Conservation (phyloP, 805 yeast species). For the Wickerhamiella lipophila region DNA sequence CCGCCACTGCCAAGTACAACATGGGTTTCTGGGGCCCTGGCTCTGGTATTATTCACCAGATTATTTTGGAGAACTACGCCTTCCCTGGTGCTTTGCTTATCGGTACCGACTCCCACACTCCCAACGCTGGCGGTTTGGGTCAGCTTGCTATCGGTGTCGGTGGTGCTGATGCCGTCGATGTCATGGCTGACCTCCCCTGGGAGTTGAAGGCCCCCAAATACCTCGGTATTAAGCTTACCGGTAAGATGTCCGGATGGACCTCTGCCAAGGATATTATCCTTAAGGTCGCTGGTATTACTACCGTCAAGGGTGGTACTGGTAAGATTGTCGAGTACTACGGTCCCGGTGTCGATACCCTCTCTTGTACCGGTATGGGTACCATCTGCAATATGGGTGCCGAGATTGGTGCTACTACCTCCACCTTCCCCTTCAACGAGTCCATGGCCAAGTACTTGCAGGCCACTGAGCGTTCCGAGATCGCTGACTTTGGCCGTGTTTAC, state of each 20-base stretch:
- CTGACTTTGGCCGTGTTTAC: slow-evolving; percentile 64
- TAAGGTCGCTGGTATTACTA: slow-evolving; percentile 82
- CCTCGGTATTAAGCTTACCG: slow-evolving; percentile 88
- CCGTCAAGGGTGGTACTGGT: slow-evolving; percentile 98
- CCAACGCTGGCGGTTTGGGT: slow-evolving; percentile 97
- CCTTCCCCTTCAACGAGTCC: slow-evolving; percentile 89
- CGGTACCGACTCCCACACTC: slow-evolving; percentile 97
- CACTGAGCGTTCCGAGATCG: slow-evolving; percentile 75
- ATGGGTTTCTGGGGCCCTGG: slow-evolving; percentile 99
- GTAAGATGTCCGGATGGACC: slow-evolving; percentile 87
- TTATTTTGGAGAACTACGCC: slow-evolving; percentile 89
- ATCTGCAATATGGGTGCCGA: slow-evolving; percentile 99
- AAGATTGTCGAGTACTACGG: slow-evolving; percentile 93
- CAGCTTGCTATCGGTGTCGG: slow-evolving; percentile 98
- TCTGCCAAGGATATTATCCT: slow-evolving; percentile 94
- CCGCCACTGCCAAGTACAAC: slow-evolving; percentile 89
- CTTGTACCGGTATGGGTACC: slow-evolving; percentile 98
- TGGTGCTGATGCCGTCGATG: slow-evolving; percentile 99
- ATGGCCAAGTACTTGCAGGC: slow-evolving; percentile 78
- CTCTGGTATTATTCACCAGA: slow-evolving; percentile 96
- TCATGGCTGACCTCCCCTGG: slow-evolving; percentile 89
- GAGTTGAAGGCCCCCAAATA: slow-evolving; percentile 95
- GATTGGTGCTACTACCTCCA: slow-evolving; percentile 96
- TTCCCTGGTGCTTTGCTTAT: slow-evolving; percentile 94
- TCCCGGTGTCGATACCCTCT: slow-evolving; percentile 81